Conservation (phyloP, 164 flowering plant species). For the Annona squamosa region DNA sequence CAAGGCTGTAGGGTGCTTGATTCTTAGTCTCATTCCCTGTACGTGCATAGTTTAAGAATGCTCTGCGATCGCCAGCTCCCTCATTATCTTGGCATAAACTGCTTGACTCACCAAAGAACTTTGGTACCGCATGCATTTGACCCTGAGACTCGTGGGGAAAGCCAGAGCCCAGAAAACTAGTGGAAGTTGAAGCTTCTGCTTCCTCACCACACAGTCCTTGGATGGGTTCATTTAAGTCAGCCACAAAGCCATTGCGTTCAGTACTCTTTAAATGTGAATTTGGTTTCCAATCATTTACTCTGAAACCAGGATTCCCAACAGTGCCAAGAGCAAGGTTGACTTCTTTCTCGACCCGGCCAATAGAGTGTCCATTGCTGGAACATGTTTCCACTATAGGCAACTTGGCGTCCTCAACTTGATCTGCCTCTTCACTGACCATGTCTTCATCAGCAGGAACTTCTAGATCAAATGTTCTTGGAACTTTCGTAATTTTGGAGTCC, state of each 20-base stretch:
- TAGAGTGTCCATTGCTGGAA: constrained; percentile 18
- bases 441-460: constrained; percentile 82
- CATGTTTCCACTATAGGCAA: constrained; percentile 9
- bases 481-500: constrained; percentile 51
- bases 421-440: constrained; percentile 58
- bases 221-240: constrained; percentile 77
- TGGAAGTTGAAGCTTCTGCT: constrained; percentile 24
- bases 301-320: constrained; percentile 17
- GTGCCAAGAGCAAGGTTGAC: constrained; percentile 26
- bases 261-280: constrained; percentile 17
- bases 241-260: constrained; percentile 24
- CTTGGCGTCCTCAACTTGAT: constrained; percentile 23
- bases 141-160: constrained; percentile 11
- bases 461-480: constrained; percentile 67
- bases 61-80: constrained; percentile 12
- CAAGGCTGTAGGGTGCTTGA: constrained; percentile 16
- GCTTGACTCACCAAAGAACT: constrained; percentile 12
- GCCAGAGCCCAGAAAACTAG: constrained; percentile 26
- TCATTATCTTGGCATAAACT: constrained; percentile 19
- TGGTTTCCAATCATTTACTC: constrained; percentile 26
- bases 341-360: constrained; percentile 22
- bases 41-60: constrained; percentile 11
- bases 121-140: constrained; percentile 12
- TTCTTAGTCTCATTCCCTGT: constrained; percentile 16
- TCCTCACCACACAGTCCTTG: constrained; percentile 36